Conservation (phyloP, 192 early-diverging fungal species). For the Coemansia umbellata region DNA sequence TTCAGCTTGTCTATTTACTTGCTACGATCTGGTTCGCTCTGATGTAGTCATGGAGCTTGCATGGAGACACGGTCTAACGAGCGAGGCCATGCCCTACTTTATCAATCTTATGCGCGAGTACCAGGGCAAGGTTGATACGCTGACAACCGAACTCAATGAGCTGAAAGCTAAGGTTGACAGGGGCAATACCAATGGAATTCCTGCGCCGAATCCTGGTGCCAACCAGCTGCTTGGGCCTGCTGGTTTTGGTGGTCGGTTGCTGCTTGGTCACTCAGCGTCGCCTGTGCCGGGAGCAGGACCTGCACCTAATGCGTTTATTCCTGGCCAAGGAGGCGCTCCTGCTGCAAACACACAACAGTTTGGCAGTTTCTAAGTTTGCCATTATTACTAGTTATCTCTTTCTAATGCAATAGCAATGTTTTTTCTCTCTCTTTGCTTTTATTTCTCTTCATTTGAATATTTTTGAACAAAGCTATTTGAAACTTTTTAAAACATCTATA, state of each 20-base stretch:
- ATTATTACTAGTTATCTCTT: not conserved
- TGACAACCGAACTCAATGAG: constrained; percentile 58
- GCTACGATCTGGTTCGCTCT: constrained; percentile 92
- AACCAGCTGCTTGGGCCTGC: constrained; percentile 62
- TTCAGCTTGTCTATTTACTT: constrained; percentile 86
- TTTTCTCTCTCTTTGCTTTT: not conserved
- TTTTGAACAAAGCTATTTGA: too few relatives aligned
- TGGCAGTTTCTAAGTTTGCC: constrained; percentile 32
- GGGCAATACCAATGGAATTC: constrained; percentile 15
- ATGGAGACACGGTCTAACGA: constrained; percentile 84
- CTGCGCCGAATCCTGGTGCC: constrained; percentile 18
- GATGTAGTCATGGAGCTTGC: constrained; percentile 92
- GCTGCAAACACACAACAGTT: constrained; percentile 27
- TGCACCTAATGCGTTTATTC: constrained; percentile 20
- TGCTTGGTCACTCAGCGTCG: constrained; percentile 54
- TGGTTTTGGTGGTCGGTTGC: constrained; percentile 69
- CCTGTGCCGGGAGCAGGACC: constrained; percentile 7
- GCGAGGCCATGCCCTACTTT: constrained; percentile 98
- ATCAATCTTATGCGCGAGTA: constrained; percentile 89
- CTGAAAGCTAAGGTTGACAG: constrained; percentile 57
- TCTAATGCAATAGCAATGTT: too few relatives aligned
- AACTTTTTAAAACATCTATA: too few relatives aligned
- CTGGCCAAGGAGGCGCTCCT: constrained; percentile 18
- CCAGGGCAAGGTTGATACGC: constrained; percentile 69
- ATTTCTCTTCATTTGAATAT: not conserved